These are phyloP conservation scores for Aspergillus persii DNA, from an alignment of 2,329 filamentous ascomycete genomes.

Conservation along the genomic window DNA sequence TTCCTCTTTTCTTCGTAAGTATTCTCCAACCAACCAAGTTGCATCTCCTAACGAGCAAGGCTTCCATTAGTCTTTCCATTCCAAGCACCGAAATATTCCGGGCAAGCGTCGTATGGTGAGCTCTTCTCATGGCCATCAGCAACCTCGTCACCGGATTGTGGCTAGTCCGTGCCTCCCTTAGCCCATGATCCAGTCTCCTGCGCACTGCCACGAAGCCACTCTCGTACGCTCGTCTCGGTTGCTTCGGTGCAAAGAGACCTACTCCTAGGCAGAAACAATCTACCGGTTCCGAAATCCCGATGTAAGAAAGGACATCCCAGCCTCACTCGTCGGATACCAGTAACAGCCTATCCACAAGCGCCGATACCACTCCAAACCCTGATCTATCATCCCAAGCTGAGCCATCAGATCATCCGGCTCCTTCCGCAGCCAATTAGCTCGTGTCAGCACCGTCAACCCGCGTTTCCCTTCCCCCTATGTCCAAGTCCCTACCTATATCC, in stretches of 20 bases:
- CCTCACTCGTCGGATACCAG: background rate
- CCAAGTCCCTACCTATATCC: slow-evolving; percentile 65
- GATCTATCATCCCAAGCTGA: background rate
- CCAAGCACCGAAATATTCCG: slow-evolving; percentile 69
- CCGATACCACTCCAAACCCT: background rate
- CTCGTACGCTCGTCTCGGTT: background rate
- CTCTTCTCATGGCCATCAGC: slow-evolving; percentile 64
- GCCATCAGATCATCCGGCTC: background rate
- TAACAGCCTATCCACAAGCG: background rate
- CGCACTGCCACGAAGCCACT: slow-evolving; percentile 5
- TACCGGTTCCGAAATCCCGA: background rate
- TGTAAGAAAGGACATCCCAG: background rate
- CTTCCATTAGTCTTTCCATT: slow-evolving; percentile 73
- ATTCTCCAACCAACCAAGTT: background rate
- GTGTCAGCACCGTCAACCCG: background rate
- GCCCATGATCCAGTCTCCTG: slow-evolving; percentile 9
- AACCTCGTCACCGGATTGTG: slow-evolving; percentile 63
- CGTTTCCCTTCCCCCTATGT: slow-evolving; percentile 39
- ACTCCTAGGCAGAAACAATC: background rate
- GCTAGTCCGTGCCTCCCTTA: slow-evolving; percentile 45
- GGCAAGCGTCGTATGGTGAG: slow-evolving; percentile 65
- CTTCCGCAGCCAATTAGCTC: background rate
- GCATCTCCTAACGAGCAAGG: slow-evolving; percentile 11
- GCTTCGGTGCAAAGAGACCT: slow-evolving; percentile 5
- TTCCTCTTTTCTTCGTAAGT: slow-evolving; percentile 71